phyloP scores from a whole-genome alignment of 371 early-diverging fungal genomes.

The Mucor indicus region DNA sequence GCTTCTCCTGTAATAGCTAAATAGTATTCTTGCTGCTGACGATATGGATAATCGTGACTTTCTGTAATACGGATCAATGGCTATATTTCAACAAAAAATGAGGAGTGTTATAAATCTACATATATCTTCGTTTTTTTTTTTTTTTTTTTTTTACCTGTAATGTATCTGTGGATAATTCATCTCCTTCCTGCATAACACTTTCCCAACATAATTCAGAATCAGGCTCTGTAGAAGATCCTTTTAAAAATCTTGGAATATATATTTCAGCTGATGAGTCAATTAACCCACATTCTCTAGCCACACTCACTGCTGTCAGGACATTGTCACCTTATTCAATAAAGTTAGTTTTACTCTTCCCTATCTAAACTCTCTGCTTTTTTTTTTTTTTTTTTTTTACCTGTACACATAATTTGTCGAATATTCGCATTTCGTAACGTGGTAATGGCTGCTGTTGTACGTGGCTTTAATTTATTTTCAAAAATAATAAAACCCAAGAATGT shows the following conservation, averaged over 20 bases:
- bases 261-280: constrained; percentile 57
- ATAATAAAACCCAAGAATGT: constrained; percentile 94
- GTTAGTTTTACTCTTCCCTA: too few relatives aligned
- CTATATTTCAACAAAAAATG: background rate
- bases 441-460: constrained; percentile 82
- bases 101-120: background rate
- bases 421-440: constrained; percentile 81
- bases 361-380: too few relatives aligned
- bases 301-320: constrained; percentile 96
- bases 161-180: constrained; percentile 61
- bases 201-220: constrained; percentile 71
- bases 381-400: constrained; percentile 60
- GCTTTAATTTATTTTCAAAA: constrained; percentile 99
- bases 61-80: too few relatives aligned
- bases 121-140: background rate
- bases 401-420: constrained; percentile 97
- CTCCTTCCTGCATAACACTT: constrained; percentile 58
- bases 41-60: constrained; percentile 11
- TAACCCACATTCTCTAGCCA: constrained; percentile 89
- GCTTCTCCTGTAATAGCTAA: constrained; percentile 95
- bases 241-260: constrained; percentile 55
- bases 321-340: constrained; percentile 76
- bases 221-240: constrained; percentile 51
- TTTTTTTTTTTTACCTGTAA: constrained; percentile 44
- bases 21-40: constrained; percentile 44